Percentiles rank a stretch among this genome's conserved stretches.
Conservation (phyloP, 345 rosid species). For the Arabidopsis thaliana region TAIR10.1 NC_003070.9:25753501-25754000, state of each 20-base stretch:
- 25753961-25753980: conserved; percentile 76
- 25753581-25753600: conserved; percentile 39
- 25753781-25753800: conserved; percentile 71
- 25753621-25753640: conserved; percentile 49
- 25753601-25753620: conserved; percentile 34
- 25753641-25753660: background rate
- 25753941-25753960: conserved; percentile 10
- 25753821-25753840: conserved; percentile 72
- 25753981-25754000: conserved; percentile 76
- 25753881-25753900: background rate
- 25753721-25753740: conserved; percentile 17
- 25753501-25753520: conserved; percentile 27
- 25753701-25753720: background rate
- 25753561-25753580: conserved; percentile 31
- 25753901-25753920: background rate
- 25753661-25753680: background rate
- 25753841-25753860: conserved; percentile 63
- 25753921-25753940: background rate
- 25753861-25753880: conserved; percentile 56
- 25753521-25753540: conserved; percentile 6
- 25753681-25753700: background rate
- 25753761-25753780: conserved; percentile 37
- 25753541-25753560: conserved; percentile 50
- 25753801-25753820: conserved; percentile 63
- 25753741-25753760: conserved; percentile 47